These are phyloP conservation scores for Aspergillus sp. DNA, from an alignment of 2,329 filamentous ascomycete genomes.

Conservation along the genomic window DNA sequence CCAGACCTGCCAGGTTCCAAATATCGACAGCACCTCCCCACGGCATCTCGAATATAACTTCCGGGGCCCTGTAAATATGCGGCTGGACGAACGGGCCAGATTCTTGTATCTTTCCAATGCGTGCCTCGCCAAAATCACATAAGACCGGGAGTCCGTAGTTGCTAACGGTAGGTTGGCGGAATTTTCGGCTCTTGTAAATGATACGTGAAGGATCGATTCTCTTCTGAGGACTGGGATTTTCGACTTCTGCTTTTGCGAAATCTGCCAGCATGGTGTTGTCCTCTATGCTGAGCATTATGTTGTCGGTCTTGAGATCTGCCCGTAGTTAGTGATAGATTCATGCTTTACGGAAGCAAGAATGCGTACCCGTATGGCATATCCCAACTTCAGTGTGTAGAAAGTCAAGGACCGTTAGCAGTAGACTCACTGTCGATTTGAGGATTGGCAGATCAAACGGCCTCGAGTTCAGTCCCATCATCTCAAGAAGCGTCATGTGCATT, in stretches of 20 bases:
- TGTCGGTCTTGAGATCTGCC: conserved; percentile 38
- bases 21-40: conserved; percentile 47
- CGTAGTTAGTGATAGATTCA: background rate
- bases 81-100: conserved; percentile 42
- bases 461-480: conserved; percentile 24
- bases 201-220: conserved; percentile 17
- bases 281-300: conserved; percentile 34
- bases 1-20: conserved; percentile 47
- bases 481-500: conserved; percentile 25
- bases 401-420: conserved; percentile 30
- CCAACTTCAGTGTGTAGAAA: conserved; percentile 31
- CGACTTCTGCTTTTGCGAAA: conserved; percentile 20
- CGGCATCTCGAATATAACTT: conserved; percentile 43
- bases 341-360: background rate
- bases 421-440: conserved; percentile 24
- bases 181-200: conserved; percentile 24
- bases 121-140: conserved; percentile 32
- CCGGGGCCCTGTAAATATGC: conserved; percentile 24
- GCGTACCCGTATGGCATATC: conserved; percentile 27
- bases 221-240: conserved; percentile 25
- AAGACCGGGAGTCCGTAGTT: conserved; percentile 24
- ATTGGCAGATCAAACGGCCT: conserved; percentile 19
- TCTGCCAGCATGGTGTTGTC: conserved; percentile 21
- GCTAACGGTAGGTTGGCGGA: conserved; percentile 12
- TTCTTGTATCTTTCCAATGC: conserved; percentile 23